Percentiles rank a stretch among this genome's conserved stretches.
Conservation (phyloP, 2,329 filamentous ascomycete genomes). For the Clonostachys chloroleuca region DNA sequence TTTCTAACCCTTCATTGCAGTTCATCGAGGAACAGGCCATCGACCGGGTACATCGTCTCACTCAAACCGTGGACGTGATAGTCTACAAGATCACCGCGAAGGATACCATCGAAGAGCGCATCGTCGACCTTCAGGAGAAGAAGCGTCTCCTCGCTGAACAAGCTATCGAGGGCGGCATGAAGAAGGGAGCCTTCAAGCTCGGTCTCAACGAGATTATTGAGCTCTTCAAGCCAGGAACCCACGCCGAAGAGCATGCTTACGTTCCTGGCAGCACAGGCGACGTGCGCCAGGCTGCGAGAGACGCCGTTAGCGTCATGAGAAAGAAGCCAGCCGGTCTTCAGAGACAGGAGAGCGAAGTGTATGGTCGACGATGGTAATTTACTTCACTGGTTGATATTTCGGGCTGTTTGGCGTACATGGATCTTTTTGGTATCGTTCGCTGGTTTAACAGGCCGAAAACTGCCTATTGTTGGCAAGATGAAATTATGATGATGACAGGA, state of each 20-base stretch:
- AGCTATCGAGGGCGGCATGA: constrained; percentile 79
- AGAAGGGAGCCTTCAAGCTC: constrained; percentile 72
- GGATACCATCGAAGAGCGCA: constrained; percentile 86
- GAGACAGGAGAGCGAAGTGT: constrained; percentile 30
- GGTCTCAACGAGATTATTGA: constrained; percentile 91
- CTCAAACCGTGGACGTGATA: constrained; percentile 89
- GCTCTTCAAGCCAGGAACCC: constrained; percentile 70
- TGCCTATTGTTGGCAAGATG: neutral
- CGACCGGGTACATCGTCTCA: constrained; percentile 96
- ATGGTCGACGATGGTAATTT: constrained; percentile 33
- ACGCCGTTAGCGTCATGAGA: constrained; percentile 14
- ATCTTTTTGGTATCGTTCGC: too few relatives aligned
- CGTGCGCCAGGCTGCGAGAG: constrained; percentile 9
- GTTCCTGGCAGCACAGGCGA: constrained; percentile 6
- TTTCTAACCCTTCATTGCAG: constrained; percentile 26
- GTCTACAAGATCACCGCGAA: constrained; percentile 92
- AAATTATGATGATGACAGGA: too few relatives aligned
- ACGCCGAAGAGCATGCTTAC: constrained; percentile 1
- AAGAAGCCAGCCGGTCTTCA: constrained; percentile 12
- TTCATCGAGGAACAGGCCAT: constrained; percentile 99
- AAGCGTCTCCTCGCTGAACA: constrained; percentile 90
- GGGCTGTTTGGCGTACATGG: too few relatives aligned
- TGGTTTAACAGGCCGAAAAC: neutral
- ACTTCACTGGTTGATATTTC: too few relatives aligned
- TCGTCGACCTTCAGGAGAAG: constrained; percentile 89